Conservation (phyloP, 2,329 filamentous ascomycete species). For the Fusarium sp. region DNA sequence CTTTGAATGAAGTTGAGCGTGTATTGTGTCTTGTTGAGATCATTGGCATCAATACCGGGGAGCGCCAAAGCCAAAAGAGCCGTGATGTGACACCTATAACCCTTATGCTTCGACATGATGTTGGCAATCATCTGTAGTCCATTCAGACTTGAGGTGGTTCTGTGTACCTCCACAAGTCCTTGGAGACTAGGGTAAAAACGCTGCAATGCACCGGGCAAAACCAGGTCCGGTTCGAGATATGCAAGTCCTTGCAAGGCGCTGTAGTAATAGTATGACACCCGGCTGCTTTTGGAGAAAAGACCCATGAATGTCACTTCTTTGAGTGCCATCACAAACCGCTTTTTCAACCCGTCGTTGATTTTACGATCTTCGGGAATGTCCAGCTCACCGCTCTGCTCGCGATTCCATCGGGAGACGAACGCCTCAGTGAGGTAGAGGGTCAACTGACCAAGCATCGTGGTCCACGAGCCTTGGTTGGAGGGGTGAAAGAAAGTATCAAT, state of each 20-base stretch:
- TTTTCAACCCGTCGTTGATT: constrained; percentile 83
- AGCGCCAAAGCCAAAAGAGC: constrained; percentile 91
- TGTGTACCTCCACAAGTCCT: constrained; percentile 94
- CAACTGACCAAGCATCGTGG: constrained; percentile 86
- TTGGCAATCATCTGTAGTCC: constrained; percentile 92
- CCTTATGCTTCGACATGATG: constrained; percentile 90
- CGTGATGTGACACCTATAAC: constrained; percentile 96
- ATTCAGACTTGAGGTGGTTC: constrained; percentile 92
- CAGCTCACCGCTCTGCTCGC: constrained; percentile 91
- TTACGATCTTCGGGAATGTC: constrained; percentile 82
- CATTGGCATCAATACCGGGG: constrained; percentile 96
- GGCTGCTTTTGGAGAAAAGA: constrained; percentile 93
- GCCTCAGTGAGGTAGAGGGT: constrained; percentile 94
- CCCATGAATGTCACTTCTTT: constrained; percentile 98
- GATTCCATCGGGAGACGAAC: constrained; percentile 97
- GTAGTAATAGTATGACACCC: constrained; percentile 90
- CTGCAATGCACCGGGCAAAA: constrained; percentile 91
- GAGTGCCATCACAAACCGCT: constrained; percentile 87
- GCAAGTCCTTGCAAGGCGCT: constrained; percentile 89
- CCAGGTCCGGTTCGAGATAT: constrained; percentile 89
- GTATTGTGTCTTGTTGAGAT: constrained; percentile 94
- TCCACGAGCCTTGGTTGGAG: constrained; percentile 94
- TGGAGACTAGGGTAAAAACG: constrained; percentile 97
- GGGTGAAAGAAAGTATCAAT: constrained; percentile 99
- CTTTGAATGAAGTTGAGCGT: constrained; percentile 95